Conservation (phyloP, 441 rosid genomes). For the Adansonia madagascariensis region DNA sequence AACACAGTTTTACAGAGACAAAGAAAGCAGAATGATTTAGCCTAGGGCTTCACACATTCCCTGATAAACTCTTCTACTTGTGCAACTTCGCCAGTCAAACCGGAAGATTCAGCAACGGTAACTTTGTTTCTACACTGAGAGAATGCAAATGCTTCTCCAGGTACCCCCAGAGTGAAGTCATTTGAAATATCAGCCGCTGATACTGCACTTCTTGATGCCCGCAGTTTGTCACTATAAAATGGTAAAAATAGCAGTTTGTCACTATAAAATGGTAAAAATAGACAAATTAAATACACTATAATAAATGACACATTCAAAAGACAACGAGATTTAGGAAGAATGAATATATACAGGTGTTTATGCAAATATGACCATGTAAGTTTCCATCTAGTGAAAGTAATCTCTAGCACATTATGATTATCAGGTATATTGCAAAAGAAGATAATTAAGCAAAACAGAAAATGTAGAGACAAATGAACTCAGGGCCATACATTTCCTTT, state of each 20-base stretch:
- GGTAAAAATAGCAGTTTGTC: constrained; percentile 53
- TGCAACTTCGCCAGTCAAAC: constrained; percentile 63
- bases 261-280: constrained; percentile 43
- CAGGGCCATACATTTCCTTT: constrained; percentile 81
- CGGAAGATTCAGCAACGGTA: constrained; percentile 75
- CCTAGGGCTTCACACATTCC: constrained; percentile 69
- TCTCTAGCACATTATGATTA: neutral
- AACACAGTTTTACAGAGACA: neutral
- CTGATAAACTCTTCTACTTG: constrained; percentile 74
- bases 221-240: constrained; percentile 69
- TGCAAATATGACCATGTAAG: neutral
- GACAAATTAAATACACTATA: neutral
- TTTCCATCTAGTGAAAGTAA: neutral
- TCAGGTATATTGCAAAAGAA: neutral
- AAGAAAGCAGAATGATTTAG: neutral
- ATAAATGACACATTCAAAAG: neutral
- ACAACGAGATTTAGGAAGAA: neutral
- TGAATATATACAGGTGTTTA: neutral
- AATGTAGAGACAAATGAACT: neutral
- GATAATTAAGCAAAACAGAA: constrained; percentile 11
- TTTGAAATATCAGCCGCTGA: constrained; percentile 81
- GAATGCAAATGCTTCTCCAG: constrained; percentile 72
- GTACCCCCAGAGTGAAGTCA: constrained; percentile 71
- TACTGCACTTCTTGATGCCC: constrained; percentile 70
- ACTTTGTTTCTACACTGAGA: constrained; percentile 74